Conservation (phyloP, 495 filamentous ascomycete species). For the Annulohypoxylon bovei region DNA sequence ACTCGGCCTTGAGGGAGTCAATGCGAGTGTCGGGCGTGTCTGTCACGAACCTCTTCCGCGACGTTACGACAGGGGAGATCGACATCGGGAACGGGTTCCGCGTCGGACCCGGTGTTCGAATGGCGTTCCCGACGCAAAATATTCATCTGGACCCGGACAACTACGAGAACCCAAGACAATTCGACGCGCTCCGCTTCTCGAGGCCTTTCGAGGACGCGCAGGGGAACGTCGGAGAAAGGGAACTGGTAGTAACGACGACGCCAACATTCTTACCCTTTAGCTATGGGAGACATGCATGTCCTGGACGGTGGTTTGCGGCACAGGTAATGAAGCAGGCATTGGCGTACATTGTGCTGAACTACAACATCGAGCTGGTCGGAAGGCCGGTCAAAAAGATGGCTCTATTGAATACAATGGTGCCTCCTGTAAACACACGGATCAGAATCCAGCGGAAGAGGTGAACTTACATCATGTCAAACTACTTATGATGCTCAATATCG, state of each 20-base stretch:
- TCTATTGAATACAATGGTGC: not conserved
- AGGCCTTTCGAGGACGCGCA: not conserved
- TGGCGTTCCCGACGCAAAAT: not conserved
- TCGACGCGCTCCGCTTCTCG: not conserved
- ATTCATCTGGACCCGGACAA: not conserved
- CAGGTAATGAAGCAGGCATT: not conserved
- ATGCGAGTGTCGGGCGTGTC: not conserved
- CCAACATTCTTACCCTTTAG: not conserved
- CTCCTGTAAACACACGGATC: not conserved
- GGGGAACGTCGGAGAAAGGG: not conserved
- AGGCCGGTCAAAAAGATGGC: not conserved
- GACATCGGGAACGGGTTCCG: not conserved
- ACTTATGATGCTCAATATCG: too few species aligned
- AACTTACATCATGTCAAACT: too few species aligned
- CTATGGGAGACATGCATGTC: not conserved
- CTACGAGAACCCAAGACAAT: not conserved
- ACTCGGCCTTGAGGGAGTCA: not conserved
- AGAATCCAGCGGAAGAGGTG: not conserved
- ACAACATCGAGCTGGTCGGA: not conserved
- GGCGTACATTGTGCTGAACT: not conserved
- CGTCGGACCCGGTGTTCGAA: not conserved
- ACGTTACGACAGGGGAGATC: not conserved
- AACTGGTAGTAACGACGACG: not conserved
- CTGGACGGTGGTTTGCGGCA: not conserved
- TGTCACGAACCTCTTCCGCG: not conserved